Evolutionary conservation across 306 rosid species (phyloP).

Genomic region (Vicia faba): DNA sequence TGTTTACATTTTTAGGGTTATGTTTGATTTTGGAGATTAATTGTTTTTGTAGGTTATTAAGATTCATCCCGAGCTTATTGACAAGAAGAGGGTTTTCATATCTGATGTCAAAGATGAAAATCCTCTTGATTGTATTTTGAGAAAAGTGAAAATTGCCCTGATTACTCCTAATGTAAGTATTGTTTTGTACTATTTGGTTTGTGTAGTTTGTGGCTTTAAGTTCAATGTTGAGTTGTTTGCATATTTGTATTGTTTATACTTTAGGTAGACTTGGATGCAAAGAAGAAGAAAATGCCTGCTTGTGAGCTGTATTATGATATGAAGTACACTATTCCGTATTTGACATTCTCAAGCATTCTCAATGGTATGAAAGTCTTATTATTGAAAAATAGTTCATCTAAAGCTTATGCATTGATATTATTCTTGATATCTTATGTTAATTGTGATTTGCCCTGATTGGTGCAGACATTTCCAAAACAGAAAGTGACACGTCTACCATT

Average conservation of each 20-base stretch:
- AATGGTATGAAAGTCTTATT: conserved; percentile 9
- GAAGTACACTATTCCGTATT: conserved; percentile 35
- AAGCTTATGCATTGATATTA: neutral
- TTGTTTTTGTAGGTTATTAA: conserved; percentile 40
- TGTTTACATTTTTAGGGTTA: neutral
- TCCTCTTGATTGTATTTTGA: conserved; percentile 43
- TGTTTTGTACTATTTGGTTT: neutral
- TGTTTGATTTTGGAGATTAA: neutral
- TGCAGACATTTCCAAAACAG: conserved; percentile 16
- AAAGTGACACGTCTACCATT: conserved; percentile 37
- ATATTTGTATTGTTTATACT: neutral
- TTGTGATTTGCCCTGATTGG: neutral
- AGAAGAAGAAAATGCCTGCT: conserved; percentile 27
- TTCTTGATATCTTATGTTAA: neutral
- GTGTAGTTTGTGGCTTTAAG: neutral
- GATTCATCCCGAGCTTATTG: conserved; percentile 35
- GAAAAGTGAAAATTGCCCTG: conserved; percentile 35
- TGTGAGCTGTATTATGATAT: conserved; percentile 44
- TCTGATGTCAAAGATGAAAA: conserved; percentile 48
- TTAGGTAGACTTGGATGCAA: conserved; percentile 33
- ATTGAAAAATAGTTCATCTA: neutral
- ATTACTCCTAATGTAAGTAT: conserved; percentile 30
- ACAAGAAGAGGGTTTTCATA: conserved; percentile 40
- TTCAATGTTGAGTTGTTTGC: neutral
- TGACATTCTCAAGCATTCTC: conserved; percentile 38